phyloP scores from a whole-genome alignment of 768 basidiomycete species.

The Hemileccinum rubropunctum region DNA sequence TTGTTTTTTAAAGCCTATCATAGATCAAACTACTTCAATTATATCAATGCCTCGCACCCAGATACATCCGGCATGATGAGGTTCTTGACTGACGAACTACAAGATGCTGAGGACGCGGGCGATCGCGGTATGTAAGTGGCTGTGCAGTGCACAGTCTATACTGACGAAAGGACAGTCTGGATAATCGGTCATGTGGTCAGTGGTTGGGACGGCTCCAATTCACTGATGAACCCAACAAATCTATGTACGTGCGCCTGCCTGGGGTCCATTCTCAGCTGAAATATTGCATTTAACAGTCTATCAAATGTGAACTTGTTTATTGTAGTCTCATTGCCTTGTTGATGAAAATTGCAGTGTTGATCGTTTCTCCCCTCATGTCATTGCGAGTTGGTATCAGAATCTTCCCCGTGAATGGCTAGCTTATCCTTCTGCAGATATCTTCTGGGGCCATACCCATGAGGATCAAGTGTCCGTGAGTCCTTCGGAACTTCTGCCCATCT shows the following conservation, averaged over 20 bases:
- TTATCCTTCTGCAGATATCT: conserved; percentile 48
- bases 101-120: conserved; percentile 73
- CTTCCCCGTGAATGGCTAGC: not conserved
- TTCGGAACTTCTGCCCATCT: not conserved
- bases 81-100: conserved; percentile 75
- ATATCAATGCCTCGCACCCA: conserved; percentile 66
- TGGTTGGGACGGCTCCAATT: conserved; percentile 73
- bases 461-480: conserved; percentile 61
- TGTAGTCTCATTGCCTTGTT: not conserved
- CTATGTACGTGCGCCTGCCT: conserved; percentile 49
- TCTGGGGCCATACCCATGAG: conserved; percentile 77
- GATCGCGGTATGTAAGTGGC: conserved; percentile 52
- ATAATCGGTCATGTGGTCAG: conserved; percentile 55
- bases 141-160: not conserved
- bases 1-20: conserved; percentile 7
- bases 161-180: conserved; percentile 37
- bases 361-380: conserved; percentile 76
- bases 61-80: conserved; percentile 76
- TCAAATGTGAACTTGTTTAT: conserved; percentile 39
- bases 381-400: conserved; percentile 53
- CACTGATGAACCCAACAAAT: conserved; percentile 62
- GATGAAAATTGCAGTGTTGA: conserved; percentile 49
- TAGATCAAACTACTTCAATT: conserved; percentile 73
- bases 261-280: conserved; percentile 1
- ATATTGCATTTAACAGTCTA: conserved; percentile 33